These are phyloP conservation scores for Ceratobasidium sp. DNA, from an alignment of 1,284 basidiomycete genomes.

Conservation along the genomic window DNA sequence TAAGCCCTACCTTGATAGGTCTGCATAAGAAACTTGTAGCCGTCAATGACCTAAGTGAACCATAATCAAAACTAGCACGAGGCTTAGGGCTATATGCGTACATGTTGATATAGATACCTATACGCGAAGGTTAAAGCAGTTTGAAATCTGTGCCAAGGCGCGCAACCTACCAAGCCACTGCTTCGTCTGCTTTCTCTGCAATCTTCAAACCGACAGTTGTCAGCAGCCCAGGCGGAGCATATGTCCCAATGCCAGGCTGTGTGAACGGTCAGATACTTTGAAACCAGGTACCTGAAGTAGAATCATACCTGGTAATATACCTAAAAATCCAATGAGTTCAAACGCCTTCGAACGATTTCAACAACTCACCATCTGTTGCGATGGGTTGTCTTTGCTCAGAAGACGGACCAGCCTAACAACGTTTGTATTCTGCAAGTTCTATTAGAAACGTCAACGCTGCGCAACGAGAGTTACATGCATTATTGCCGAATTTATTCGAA, in stretches of 20 bases:
- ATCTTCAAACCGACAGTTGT: neutral
- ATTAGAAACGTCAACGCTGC: no score
- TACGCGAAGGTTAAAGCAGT: neutral
- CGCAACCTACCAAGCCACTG: slow-evolving; percentile 12
- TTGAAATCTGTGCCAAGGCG: neutral
- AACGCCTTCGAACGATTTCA: no score
- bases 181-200: slow-evolving; percentile 14
- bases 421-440: slow-evolving; percentile 6
- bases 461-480: no score
- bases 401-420: slow-evolving; percentile 35
- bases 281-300: neutral
- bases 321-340: no score
- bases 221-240: neutral
- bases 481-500: slow-evolving; percentile 38
- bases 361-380: slow-evolving; percentile 13
- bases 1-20: slow-evolving; percentile 10
- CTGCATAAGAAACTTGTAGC: slow-evolving; percentile 33
- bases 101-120: slow-evolving; percentile 37
- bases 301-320: slow-evolving; percentile 28
- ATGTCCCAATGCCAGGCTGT: slow-evolving; percentile 28
- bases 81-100: slow-evolving; percentile 13
- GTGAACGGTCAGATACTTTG: neutral
- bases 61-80: slow-evolving; percentile 30
- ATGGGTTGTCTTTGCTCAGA: slow-evolving; percentile 38
- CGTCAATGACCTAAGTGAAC: slow-evolving; percentile 38